Base-by-base conservation (phyloP, 2,329 filamentous ascomycete species). In the Hymenoscyphus fructigenus region DNA sequence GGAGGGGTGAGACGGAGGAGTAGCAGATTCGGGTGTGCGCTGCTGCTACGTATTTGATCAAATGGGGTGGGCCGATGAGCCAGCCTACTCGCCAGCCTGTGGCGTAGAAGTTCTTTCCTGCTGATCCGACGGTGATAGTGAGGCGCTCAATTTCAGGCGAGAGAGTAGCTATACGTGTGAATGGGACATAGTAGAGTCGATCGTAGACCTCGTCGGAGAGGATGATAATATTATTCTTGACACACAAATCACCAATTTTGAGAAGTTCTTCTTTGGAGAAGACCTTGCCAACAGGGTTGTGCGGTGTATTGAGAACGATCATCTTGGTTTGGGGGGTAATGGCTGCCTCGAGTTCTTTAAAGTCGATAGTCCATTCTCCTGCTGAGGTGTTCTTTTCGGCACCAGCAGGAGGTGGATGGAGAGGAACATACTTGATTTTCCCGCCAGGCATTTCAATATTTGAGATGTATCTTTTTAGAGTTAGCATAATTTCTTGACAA, bases 371-470 rank as follows among this genome's bases (percentile, higher is more conserved):
- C 95, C 95, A 99, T 71, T 97, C 91, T 2, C 87, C 87, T 0
- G 95, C 93, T 5, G 92, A 93, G 0, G 92, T 92, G 0, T 91
- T 96, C 78, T 88, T 86, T 47, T 83, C 86, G 4, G 88, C 90
- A 60, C 95, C 95, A 57, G 92, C 88, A 68, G 85, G 84, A 10
- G 95, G 95, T 32, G 95, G 94, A 67, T 95, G 91, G 76, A 99
- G 83, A n/a, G 95, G 93, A 28, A 98, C 94, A 76, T 97, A 98
- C 71, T 94, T 90, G 69, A 98, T 92, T 76, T 90, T 96, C 70
- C 95, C 95, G 60, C 95, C 95, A 0, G 95, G 89, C 93, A 99
- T 98, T 78, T 97, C 91, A 69, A 99, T 98, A 79, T 99, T 99
- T 82, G 90, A 93, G 71, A 99, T 96, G 77, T 98, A 96, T 72